phyloP scores from a whole-genome alignment of 176 grass and related monocot species.

The Carex myosuroides region DNA sequence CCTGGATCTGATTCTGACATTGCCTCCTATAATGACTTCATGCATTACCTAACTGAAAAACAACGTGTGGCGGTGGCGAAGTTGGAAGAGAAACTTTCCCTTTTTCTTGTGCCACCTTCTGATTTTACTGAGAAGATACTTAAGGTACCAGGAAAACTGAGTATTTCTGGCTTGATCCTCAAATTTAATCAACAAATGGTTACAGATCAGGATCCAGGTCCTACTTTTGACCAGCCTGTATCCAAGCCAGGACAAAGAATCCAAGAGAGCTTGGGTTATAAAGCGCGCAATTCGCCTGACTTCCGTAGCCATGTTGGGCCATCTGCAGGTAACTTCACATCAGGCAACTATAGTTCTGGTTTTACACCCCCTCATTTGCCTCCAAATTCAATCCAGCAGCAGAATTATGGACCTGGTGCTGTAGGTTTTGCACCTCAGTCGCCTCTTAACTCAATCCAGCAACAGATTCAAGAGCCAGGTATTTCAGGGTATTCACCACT shows the following conservation, averaged over 20 bases:
- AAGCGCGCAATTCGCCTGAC: not conserved
- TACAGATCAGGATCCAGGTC: not conserved
- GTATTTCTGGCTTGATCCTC: conserved; percentile 90
- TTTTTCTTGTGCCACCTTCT: conserved; percentile 93
- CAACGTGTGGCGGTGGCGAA: conserved; percentile 89
- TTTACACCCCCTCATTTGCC: not conserved
- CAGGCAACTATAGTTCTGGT: not conserved
- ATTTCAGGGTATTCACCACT: not conserved
- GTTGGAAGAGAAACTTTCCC: conserved; percentile 67
- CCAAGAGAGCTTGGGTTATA: conserved; percentile 9
- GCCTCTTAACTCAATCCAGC: conserved; percentile 6
- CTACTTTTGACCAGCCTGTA: not conserved
- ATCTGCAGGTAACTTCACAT: not conserved
- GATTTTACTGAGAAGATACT: conserved; percentile 92
- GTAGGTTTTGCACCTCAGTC: not conserved
- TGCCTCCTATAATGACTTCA: conserved; percentile 87
- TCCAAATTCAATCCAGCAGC: conserved; percentile 9
- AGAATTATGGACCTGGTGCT: not conserved
- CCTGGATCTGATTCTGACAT: conserved; percentile 89
- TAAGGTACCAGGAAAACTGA: conserved; percentile 89
- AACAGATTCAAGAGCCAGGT: not conserved
- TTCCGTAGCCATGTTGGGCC: not conserved
- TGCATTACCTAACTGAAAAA: conserved; percentile 93
- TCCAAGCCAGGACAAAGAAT: not conserved
- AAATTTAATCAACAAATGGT: conserved; percentile 40